phyloP scores from a whole-genome alignment of 768 basidiomycete genomes.

The Coprinopsis marcescibilis region DNA sequence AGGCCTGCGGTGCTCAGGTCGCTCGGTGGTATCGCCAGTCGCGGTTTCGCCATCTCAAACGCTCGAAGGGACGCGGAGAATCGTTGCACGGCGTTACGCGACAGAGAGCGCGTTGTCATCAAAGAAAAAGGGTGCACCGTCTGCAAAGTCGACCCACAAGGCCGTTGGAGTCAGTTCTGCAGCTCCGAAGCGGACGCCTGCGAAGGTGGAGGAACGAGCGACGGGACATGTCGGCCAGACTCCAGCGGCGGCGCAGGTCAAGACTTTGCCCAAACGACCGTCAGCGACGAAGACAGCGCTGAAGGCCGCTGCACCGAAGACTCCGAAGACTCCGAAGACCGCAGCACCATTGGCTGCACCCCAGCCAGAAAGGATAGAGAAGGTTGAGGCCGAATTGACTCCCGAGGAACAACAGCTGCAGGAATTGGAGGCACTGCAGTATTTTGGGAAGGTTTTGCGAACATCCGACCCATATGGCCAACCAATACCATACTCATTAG shows the following conservation, averaged over 20 bases:
- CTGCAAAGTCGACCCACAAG: conserved; percentile 9
- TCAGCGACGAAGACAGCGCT: not conserved
- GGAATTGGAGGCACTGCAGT: conserved; percentile 31
- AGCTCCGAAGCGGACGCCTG: not conserved
- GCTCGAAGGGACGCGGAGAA: not conserved
- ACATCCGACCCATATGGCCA: conserved; percentile 39
- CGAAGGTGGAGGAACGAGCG: conserved; percentile 8
- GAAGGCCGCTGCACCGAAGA: not conserved
- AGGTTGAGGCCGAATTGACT: conserved; percentile 12
- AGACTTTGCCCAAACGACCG: conserved; percentile 1
- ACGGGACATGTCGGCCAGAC: conserved; percentile 5
- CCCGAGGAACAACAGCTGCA: conserved; percentile 29
- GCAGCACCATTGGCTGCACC: conserved; percentile 8
- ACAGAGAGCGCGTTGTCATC: conserved; percentile 9
- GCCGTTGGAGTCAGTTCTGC: conserved; percentile 2
- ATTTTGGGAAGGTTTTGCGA: conserved; percentile 28
- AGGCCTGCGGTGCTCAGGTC: not conserved
- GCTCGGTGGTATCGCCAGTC: not conserved
- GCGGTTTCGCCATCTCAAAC: not conserved
- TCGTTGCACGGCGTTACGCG: conserved; percentile 5
- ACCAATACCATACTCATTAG: conserved; percentile 30
- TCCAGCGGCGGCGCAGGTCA: conserved; percentile 6
- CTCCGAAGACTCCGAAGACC: not conserved
- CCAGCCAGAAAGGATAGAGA: conserved; percentile 9
- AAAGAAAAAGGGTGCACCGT: conserved; percentile 5